Evolutionary conservation across 805 yeast species (phyloP).

Genomic region (Starmerella geochares): DNA sequence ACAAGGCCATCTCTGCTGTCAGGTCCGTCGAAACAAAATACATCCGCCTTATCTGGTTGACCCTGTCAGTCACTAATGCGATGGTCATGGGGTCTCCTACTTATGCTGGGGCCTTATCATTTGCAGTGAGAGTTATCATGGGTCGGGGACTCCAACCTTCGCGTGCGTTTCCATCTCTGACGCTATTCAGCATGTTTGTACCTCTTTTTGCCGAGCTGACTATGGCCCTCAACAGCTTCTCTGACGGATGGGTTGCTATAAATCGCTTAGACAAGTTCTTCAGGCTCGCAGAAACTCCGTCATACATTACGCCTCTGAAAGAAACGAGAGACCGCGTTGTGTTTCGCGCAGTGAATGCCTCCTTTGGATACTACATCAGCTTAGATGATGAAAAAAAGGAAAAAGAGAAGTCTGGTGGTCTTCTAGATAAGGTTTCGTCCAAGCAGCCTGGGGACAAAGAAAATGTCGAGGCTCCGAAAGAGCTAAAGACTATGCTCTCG

Average conservation of each 20-base stretch:
- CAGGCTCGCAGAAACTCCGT: too few relatives aligned
- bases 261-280: not conserved
- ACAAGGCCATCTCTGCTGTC: conserved; percentile 36
- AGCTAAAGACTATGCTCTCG: conserved; percentile 25
- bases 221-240: not conserved
- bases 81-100: too few relatives aligned
- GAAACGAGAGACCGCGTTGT: too few relatives aligned
- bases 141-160: not conserved
- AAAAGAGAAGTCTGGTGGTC: not conserved
- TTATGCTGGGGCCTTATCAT: conserved; percentile 14
- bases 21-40: too few relatives aligned
- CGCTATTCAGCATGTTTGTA: not conserved
- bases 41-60: conserved; percentile 29
- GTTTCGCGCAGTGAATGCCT: too few relatives aligned
- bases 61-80: not conserved
- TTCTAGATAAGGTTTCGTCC: not conserved
- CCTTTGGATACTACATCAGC: too few relatives aligned
- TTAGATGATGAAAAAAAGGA: too few relatives aligned
- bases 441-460: not conserved
- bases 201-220: not conserved
- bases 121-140: conserved; percentile 8
- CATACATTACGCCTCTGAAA: too few relatives aligned
- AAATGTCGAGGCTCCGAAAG: not conserved
- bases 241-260: not conserved
- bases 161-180: not conserved